Percentiles rank a stretch among this genome's conserved stretches.
These are phyloP conservation scores for Tricholoma bakamatsutake DNA, from an alignment of 768 basidiomycete genomes.

Conservation along the genomic window DNA sequence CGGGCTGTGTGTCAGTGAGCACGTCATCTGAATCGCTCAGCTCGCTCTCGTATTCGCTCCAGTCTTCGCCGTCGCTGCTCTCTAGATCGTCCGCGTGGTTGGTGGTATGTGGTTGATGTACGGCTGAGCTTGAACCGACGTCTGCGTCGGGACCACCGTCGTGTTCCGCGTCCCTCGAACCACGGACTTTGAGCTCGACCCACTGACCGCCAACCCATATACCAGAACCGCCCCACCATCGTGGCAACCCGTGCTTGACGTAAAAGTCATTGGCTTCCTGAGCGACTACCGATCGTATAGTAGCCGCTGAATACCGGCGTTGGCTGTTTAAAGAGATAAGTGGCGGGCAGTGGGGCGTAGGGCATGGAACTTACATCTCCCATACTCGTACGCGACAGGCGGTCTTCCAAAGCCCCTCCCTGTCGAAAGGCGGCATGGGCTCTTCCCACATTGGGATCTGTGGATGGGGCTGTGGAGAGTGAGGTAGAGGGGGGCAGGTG, in stretches of 20 bases:
- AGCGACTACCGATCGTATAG: conserved; percentile 17
- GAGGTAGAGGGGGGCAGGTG: background rate
- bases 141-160: no score
- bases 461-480: background rate
- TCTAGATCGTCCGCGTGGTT: background rate
- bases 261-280: conserved; percentile 20
- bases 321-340: conserved; percentile 7
- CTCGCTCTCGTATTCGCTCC: conserved; percentile 21
- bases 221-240: background rate
- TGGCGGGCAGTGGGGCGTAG: no score
- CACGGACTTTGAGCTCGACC: background rate
- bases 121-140: no score
- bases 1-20: background rate
- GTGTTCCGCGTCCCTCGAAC: background rate
- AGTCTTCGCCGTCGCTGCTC: conserved; percentile 12
- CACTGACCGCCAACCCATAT: background rate
- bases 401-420: no score
- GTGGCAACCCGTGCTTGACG: conserved; percentile 11
- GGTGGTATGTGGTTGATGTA: no score
- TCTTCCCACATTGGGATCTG: no score
- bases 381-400: background rate
- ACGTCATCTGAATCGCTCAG: conserved; percentile 10
- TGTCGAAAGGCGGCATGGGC: no score
- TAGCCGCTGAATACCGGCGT: conserved; percentile 13
- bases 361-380: background rate